phyloP scores from a whole-genome alignment of 2,329 filamentous ascomycete genomes.

The Westerdykella ornata region DNA sequence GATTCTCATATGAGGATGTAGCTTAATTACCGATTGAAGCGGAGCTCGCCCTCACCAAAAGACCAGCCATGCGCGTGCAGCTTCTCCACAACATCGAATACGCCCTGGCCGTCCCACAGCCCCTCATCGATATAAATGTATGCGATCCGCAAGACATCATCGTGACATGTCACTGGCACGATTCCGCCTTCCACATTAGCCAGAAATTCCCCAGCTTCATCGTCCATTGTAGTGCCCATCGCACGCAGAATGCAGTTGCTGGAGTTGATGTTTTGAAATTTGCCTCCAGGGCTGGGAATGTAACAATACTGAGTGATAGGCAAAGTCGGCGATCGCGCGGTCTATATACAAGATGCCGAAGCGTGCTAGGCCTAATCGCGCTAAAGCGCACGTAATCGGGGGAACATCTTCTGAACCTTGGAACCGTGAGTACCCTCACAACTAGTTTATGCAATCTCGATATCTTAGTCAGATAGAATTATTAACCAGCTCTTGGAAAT shows the following conservation, averaged over 20 bases:
- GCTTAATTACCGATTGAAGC: constrained; percentile 10
- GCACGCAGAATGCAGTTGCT: constrained; percentile 9
- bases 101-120: constrained; percentile 8
- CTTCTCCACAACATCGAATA: constrained; percentile 8
- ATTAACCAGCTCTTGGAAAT: too few species aligned
- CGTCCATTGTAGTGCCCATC: constrained; percentile 8
- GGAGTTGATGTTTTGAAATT: constrained; percentile 2
- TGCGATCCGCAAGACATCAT: constrained; percentile 10
- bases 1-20: constrained; percentile 5
- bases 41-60: constrained; percentile 9
- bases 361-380: too few species aligned
- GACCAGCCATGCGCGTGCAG: constrained; percentile 8
- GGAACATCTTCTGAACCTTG: too few species aligned
- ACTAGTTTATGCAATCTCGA: too few species aligned
- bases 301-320: too few species aligned
- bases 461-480: too few species aligned
- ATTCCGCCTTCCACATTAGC: constrained; percentile 9
- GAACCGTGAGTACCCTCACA: too few species aligned
- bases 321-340: too few species aligned
- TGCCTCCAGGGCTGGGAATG: too few species aligned
- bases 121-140: constrained; percentile 9
- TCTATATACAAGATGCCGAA: too few species aligned
- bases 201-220: constrained; percentile 7
- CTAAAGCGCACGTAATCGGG: too few species aligned
- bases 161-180: constrained; percentile 9